These are phyloP conservation scores for Aegilops bicornis DNA, from an alignment of 176 grass and related monocot species.

Conservation along the genomic window DNA sequence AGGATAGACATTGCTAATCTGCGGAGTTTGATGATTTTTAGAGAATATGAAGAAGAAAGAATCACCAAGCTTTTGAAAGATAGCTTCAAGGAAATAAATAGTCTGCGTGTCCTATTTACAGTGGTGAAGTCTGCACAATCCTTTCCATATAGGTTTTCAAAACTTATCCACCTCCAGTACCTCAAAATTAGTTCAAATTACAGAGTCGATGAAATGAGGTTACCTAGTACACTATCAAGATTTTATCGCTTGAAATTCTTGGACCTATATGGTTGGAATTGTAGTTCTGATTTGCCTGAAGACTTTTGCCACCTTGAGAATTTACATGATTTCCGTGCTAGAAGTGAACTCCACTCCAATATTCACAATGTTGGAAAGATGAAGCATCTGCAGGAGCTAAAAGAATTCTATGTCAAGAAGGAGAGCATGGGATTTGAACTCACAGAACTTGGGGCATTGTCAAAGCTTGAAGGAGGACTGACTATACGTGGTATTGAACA, in stretches of 20 bases:
- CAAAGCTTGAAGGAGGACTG: not conserved
- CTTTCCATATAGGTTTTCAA: not conserved
- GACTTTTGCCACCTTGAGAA: too few species aligned
- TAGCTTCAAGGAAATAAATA: not conserved
- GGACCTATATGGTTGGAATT: fast-evolving
- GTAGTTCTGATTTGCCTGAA: too few species aligned
- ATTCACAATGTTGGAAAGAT: not conserved
- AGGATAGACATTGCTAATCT: not conserved
- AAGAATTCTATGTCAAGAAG: not conserved
- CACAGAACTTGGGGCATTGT: not conserved
- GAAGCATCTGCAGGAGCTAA: not conserved
- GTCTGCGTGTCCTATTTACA: not conserved
- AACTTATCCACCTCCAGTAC: not conserved
- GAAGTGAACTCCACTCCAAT: too few species aligned
- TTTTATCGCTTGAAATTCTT: too few species aligned
- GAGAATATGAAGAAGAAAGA: not conserved
- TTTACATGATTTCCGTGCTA: too few species aligned
- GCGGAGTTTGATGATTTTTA: not conserved
- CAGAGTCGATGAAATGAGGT: too few species aligned
- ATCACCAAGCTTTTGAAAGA: not conserved
- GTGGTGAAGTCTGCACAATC: not conserved
- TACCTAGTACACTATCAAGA: not conserved
- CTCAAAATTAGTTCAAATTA: not conserved
- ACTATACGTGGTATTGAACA: too few species aligned
- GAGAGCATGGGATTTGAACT: not conserved